phyloP scores from a whole-genome alignment of 2,329 filamentous ascomycete genomes.

The Erysiphe neolycopersici region DNA sequence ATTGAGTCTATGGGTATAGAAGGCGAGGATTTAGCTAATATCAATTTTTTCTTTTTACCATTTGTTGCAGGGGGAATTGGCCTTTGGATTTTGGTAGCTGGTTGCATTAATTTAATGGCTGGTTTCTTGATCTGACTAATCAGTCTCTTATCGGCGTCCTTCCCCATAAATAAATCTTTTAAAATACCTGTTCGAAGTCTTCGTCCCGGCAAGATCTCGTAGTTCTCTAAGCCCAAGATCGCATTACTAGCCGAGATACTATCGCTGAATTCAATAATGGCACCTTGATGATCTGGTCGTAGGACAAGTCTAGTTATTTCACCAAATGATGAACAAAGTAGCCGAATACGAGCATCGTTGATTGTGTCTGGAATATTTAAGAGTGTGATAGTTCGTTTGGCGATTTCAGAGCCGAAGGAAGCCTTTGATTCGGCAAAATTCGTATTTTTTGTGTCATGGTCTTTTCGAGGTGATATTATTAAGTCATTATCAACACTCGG shows the following conservation, averaged over 20 bases:
- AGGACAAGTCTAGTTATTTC: slow-evolving; percentile 49
- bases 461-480: neutral
- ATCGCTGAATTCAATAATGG: slow-evolving; percentile 57
- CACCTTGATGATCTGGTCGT: slow-evolving; percentile 58
- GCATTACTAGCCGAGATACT: slow-evolving; percentile 44
- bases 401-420: slow-evolving; percentile 18
- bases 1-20: neutral
- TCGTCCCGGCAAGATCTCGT: slow-evolving; percentile 23
- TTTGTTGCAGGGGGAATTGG: slow-evolving; percentile 15
- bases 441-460: neutral
- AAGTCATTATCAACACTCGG: neutral
- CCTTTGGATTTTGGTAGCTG: slow-evolving; percentile 11
- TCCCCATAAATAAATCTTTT: slow-evolving; percentile 26
- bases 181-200: slow-evolving; percentile 27
- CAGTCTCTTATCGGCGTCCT: slow-evolving; percentile 19
- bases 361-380: slow-evolving; percentile 79
- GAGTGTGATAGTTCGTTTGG: slow-evolving; percentile 49
- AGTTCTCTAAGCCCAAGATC: slow-evolving; percentile 28
- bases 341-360: slow-evolving; percentile 58
- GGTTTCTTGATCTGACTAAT: slow-evolving; percentile 12
- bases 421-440: neutral
- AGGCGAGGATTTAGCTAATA: slow-evolving; percentile 4
- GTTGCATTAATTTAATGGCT: slow-evolving; percentile 14
- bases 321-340: slow-evolving; percentile 44
- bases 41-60: slow-evolving; percentile 14